Conservation (phyloP, 306 rosid genomes). For the Begonia peltatifolia region DNA sequence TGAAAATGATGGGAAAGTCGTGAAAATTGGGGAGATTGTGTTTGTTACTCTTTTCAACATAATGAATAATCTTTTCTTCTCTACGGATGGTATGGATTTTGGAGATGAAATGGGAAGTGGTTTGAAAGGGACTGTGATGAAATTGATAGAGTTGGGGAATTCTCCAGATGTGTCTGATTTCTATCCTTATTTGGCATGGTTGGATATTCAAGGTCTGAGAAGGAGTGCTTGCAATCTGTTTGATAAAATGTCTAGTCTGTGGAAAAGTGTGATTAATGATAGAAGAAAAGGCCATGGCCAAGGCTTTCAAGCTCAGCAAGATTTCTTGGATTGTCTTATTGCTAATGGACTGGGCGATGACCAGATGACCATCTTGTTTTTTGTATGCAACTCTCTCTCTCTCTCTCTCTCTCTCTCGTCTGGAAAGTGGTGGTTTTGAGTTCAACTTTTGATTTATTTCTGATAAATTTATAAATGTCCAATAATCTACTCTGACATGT, state of each 20-base stretch:
- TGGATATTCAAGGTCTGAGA: not conserved
- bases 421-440: too few species aligned
- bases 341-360: not conserved
- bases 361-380: not conserved
- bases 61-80: slow-evolving; percentile 5
- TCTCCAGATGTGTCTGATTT: not conserved
- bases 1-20: not conserved
- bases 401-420: too few species aligned
- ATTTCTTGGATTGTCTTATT: slow-evolving; percentile 1
- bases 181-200: not conserved
- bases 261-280: not conserved
- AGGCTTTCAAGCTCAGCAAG: not conserved
- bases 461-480: not conserved
- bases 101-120: not conserved
- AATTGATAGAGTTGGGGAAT: not conserved
- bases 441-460: not conserved
- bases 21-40: slow-evolving; percentile 1
- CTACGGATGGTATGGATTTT: slow-evolving; percentile 1
- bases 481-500: not conserved
- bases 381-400: not conserved
- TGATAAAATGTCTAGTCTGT: not conserved
- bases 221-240: not conserved
- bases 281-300: not conserved
- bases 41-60: slow-evolving; percentile 5
- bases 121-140: not conserved